Evolutionary conservation across 116 monocot genomes (phyloP).

Genomic region (Papilionanthe hybrid): DNA sequence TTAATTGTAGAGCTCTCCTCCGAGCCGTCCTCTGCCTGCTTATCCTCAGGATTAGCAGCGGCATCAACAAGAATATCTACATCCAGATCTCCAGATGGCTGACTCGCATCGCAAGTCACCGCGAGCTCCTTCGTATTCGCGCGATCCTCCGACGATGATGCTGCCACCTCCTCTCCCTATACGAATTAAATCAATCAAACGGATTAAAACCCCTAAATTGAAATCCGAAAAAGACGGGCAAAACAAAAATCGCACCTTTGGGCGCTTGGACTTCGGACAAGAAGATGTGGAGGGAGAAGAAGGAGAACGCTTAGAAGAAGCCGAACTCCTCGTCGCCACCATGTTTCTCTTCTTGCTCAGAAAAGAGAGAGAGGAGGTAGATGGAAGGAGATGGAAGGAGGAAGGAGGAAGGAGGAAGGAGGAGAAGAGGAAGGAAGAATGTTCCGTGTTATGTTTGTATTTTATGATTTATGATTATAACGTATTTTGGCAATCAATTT

Average conservation of each 20-base stretch:
- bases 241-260: constrained; percentile 8
- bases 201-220: not conserved
- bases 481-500: too few species aligned
- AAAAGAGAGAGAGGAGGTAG: not conserved
- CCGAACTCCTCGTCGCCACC: constrained; percentile 13
- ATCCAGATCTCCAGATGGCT: not conserved
- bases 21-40: not conserved
- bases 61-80: not conserved
- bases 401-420: not conserved
- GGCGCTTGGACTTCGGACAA: not conserved
- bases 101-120: not conserved
- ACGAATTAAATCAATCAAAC: not conserved
- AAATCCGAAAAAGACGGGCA: constrained; percentile 3
- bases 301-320: constrained; percentile 3
- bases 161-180: not conserved
- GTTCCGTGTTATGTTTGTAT: not conserved
- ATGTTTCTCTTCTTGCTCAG: not conserved
- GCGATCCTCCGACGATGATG: not conserved
- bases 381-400: not conserved
- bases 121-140: constrained; percentile 1
- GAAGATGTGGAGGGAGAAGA: constrained; percentile 6
- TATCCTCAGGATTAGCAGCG: not conserved
- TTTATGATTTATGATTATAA: too few species aligned
- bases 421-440: not conserved
- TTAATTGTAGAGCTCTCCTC: constrained; percentile 1